Evolutionary conservation across 2,329 filamentous ascomycete species (phyloP), one percentile per base, ranked within the genome.

Genomic region (Aspergillus brasiliensis): DNA sequence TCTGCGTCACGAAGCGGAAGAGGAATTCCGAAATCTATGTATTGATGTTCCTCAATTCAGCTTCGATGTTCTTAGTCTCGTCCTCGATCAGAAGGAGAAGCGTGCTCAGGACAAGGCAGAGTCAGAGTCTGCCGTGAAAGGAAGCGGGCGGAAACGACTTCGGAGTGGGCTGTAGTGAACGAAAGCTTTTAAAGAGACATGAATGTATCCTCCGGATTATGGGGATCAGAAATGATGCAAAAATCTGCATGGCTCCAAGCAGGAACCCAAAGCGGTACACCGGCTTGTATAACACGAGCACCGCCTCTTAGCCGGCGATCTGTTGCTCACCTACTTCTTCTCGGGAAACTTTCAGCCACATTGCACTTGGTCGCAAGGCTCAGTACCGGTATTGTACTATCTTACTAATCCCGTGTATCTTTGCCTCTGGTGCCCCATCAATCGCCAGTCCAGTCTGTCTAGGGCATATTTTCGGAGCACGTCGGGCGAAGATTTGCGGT

Each of bases 11-110:
- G 91, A 96, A 77, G 91, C 92, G 38, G 91, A 96, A 77, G 84
- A 86, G 6, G 91, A 96, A 78, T 97, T 97, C 84, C 87, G 88
- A 74, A 77, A 84, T 48, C 86, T 97, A 77, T 97, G 93, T 79
- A 80, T 97, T 74, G 91, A 97, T 78, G 92, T 88, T 73, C 93
- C 93, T 17, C 90, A 96, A 73, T 97, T 97, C 73, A 90, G 90
- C 71, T 97, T 93, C 80, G 93, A 97, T 76, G 91, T 98, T 58
- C 85, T 97, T 61, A 92, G 87, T 23, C 69, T 80, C 28, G 74
- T 81, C 23, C 67, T 82, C 37, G 79, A 81, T 62, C 73, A 76
- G 40, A 78, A 76, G 61, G 78, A 81, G 61, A 81, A 79, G 69
- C 67, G 72, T 23, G 66, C 64, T 3, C 68, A 73, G 47, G 74